These are phyloP conservation scores for Naganishia cerealis DNA, from an alignment of 1,284 basidiomycete species.

Conservation along the genomic window DNA sequence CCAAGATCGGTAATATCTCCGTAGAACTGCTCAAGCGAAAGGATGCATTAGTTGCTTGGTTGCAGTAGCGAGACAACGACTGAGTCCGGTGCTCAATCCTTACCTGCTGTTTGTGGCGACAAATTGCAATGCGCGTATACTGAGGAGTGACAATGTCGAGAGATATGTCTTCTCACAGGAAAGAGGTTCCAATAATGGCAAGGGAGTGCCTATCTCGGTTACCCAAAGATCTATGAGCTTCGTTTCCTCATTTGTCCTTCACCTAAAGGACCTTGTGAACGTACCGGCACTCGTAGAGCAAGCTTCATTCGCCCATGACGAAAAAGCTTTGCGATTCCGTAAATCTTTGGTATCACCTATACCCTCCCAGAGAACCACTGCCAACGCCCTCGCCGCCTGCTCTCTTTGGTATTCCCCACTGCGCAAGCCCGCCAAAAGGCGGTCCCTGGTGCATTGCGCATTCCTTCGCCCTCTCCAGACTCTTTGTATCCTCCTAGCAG, in stretches of 20 bases:
- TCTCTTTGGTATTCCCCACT: slow-evolving; percentile 10
- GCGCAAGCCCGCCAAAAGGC: slow-evolving; percentile 17
- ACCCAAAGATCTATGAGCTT: background rate
- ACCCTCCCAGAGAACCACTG: slow-evolving; percentile 34
- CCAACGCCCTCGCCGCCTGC: slow-evolving; percentile 33
- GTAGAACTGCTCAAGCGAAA: background rate
- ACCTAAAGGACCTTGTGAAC: background rate
- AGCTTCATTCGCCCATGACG: slow-evolving; percentile 24
- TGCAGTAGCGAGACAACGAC: background rate
- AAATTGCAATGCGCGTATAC: slow-evolving; percentile 10
- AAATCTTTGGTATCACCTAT: slow-evolving; percentile 22
- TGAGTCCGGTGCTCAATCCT: background rate
- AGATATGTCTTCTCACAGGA: slow-evolving; percentile 7
- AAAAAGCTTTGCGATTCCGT: slow-evolving; percentile 27
- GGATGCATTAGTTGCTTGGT: background rate
- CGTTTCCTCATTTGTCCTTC: background rate
- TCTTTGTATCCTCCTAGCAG: slow-evolving; percentile 46
- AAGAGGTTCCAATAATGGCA: slow-evolving; percentile 19
- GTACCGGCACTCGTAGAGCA: slow-evolving; percentile 4
- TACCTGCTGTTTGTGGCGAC: slow-evolving; percentile 16
- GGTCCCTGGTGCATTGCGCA: slow-evolving; percentile 9
- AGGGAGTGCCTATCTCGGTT: background rate
- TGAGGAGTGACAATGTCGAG: slow-evolving; percentile 5
- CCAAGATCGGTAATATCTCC: slow-evolving; percentile 7
- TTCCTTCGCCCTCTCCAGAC: slow-evolving; percentile 46